Evolutionary conservation across 768 basidiomycete species (phyloP), one percentile per base, ranked within the genome.

Genomic region (Leccinum rimulosum): DNA sequence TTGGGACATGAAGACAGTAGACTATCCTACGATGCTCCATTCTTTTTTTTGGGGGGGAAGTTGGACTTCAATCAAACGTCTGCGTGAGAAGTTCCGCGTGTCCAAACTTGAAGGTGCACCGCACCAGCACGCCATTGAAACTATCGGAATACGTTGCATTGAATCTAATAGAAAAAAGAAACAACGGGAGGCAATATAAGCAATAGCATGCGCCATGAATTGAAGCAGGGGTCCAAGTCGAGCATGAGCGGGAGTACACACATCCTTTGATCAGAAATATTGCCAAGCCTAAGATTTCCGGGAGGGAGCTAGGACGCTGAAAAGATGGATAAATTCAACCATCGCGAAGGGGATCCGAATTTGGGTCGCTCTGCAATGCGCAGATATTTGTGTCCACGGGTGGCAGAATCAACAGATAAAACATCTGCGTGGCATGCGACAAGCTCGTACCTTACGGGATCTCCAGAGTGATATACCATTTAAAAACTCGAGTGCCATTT

Each of bases 351-450:
- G 36, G 47, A 40, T 40, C 40, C 40, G 40, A 0, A 2, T 36
- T 36, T 40, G 40, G n/a, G 40, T 40, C n/a, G 40, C 40, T 40
- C 8, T 7, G 36, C 15, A 38, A 38, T 17, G 38, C 8, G 38
- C 38, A 38, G 3, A 55, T 69, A 54, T 38, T 64, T 65, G 64
- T 54, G 61, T 10, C 40, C 47, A 45, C 57, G 17, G 50, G 60
- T 48, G 45, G 53, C 40, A 45, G 58, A 50, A 50, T 62, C 58
- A 59, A 47, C 9, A 57, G 40, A 61, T 47, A 53, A 63, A 59
- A 61, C 56, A 8, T 8, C 57, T 43, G 43, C 40, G 50, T 40
- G 11, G 22, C 47, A 58, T 53, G 59, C 27, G 59, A 15, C 51
- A 36, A n/a, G 43, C 19, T 45, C 43, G 43, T 45, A 45, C 43